A percentile compares a stretch with the other conserved stretches of the same genome.
These are phyloP conservation scores for Phytophthora pini DNA, from an alignment of 352 stramenopile genomes.

Conservation along the genomic window DNA sequence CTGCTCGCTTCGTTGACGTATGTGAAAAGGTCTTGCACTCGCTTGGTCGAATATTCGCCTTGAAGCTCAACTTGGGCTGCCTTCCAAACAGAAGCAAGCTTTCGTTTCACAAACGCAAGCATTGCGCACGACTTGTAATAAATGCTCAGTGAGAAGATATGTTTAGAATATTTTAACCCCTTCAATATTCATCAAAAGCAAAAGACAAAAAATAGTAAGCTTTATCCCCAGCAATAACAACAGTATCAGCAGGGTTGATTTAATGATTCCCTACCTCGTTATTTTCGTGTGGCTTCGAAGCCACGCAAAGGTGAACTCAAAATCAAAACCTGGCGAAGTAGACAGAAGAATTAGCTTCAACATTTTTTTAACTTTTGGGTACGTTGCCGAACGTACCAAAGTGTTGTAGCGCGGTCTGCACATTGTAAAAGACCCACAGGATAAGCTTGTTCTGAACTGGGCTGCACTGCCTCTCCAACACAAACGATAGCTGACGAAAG, in stretches of 20 bases:
- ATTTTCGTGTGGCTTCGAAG: conserved; percentile 2
- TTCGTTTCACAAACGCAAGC: conserved; percentile 1
- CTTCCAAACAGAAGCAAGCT: conserved; percentile 13
- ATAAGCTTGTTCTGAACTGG: conserved; percentile 41
- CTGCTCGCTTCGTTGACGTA: conserved; percentile 8
- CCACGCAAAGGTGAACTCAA: conserved; percentile 19
- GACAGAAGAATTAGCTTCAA: too few species aligned
- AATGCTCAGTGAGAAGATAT: too few species aligned
- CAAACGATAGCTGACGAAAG: conserved; percentile 43
- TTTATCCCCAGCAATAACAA: too few species aligned
- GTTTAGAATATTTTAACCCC: too few species aligned
- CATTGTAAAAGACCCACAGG: conserved; percentile 45
- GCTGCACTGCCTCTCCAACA: conserved; percentile 36
- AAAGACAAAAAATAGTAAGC: too few species aligned
- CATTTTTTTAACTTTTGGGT: too few species aligned
- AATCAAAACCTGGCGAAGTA: conserved; percentile 9
- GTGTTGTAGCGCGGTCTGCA: conserved; percentile 36
- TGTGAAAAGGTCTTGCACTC: conserved; percentile 14
- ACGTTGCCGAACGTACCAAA: conserved; percentile 15
- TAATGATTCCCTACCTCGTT: too few species aligned
- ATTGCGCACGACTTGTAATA: not conserved
- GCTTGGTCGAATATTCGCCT: conserved; percentile 19
- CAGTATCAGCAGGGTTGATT: too few species aligned
- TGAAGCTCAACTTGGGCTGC: conserved; percentile 25
- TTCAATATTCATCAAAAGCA: too few species aligned